A percentile compares a stretch with the other conserved stretches of the same genome.
Conservation (phyloP, 2,329 filamentous ascomycete genomes). For the Colletotrichum paranaense region DNA sequence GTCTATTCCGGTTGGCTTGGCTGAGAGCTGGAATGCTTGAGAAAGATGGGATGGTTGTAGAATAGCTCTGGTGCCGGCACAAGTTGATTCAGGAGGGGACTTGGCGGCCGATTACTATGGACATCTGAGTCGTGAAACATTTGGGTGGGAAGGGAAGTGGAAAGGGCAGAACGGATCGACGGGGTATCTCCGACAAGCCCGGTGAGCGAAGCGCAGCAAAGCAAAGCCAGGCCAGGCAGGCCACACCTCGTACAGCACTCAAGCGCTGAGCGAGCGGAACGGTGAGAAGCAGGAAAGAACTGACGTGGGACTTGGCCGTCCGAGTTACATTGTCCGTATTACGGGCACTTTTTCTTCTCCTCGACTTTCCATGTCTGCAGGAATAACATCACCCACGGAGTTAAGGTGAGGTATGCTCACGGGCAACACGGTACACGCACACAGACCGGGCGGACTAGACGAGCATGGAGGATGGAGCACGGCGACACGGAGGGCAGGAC, state of each 20-base stretch:
- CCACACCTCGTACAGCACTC: not conserved
- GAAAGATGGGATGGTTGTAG: constrained; percentile 25
- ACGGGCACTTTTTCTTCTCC: not conserved
- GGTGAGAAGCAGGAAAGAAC: not conserved
- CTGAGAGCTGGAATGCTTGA: constrained; percentile 31
- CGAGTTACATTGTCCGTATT: not conserved
- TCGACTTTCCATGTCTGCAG: not conserved
- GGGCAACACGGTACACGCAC: not conserved
- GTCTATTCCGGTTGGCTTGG: constrained; percentile 22
- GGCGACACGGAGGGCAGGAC: constrained; percentile 15
- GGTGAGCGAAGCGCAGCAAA: not conserved
- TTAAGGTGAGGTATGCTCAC: not conserved
- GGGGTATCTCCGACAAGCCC: constrained; percentile 30
- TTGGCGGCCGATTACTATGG: constrained; percentile 23
- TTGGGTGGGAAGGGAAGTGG: constrained; percentile 25
- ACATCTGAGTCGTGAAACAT: constrained; percentile 31
- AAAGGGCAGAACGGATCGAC: constrained; percentile 28
- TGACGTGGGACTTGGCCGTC: not conserved
- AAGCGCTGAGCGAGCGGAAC: not conserved
- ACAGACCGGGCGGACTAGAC: constrained; percentile 15
- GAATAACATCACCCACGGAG: not conserved
- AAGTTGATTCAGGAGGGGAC: constrained; percentile 25
- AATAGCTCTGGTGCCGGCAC: constrained; percentile 11
- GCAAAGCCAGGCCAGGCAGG: not conserved
- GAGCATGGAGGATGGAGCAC: not conserved